A percentile compares a stretch with the other conserved stretches of the same genome.
Evolutionary conservation across 306 rosid species (phyloP).

Genomic region (Chamaecrista fasciculata): DNA sequence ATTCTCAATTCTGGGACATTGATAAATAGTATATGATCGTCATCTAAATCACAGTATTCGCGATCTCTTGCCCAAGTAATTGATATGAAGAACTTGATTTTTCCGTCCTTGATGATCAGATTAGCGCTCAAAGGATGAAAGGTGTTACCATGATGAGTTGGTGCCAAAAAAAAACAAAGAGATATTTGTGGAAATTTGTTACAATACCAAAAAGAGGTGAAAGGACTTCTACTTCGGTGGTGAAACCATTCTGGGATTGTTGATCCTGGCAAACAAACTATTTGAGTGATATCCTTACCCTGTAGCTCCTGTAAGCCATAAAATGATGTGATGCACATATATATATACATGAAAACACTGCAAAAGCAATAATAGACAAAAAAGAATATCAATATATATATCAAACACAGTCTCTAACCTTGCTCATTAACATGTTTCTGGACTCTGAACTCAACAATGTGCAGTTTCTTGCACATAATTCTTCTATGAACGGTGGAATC

Average conservation of each 20-base stretch:
- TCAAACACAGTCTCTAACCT: conserved; percentile 11
- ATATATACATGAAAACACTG: not conserved
- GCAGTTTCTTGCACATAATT: not conserved
- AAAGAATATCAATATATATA: no score
- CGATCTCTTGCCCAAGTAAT: no score
- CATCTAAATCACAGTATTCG: no score
- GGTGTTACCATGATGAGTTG: no score
- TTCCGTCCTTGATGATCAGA: not conserved
- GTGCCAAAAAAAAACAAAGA: not conserved
- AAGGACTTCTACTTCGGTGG: not conserved
- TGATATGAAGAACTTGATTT: no score
- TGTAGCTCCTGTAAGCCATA: not conserved
- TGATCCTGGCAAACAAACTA: not conserved
- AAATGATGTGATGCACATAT: not conserved
- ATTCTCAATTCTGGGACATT: no score
- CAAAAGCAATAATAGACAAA: not conserved
- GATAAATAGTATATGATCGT: no score
- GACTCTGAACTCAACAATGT: not conserved
- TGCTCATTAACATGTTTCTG: not conserved
- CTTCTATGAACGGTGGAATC: not conserved
- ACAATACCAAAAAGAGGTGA: conserved; percentile 11
- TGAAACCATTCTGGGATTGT: not conserved
- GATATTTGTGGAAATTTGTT: not conserved
- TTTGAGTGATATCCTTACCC: not conserved
- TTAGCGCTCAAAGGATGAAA: no score